Evolutionary conservation across 2,329 filamentous ascomycete genomes (phyloP), one percentile per base, ranked within the genome.

Genomic region (Metarhizium rileyi): DNA sequence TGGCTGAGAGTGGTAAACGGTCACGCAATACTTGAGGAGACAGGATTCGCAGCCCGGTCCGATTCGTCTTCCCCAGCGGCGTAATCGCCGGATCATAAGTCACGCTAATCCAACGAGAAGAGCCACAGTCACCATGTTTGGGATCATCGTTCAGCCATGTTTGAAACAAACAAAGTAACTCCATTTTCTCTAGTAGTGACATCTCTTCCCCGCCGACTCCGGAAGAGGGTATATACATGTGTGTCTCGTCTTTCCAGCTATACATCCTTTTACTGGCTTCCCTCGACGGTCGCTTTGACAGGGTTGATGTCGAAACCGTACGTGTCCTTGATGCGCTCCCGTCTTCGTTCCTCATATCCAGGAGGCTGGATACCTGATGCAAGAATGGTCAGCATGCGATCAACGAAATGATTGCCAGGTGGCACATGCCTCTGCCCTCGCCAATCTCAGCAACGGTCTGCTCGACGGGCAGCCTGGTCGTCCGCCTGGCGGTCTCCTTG

Each of bases 231-330:
- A 68, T 66, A 58, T 68, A 68, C 63, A 66, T 50, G 27, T 33
- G 26, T 22, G 42, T 51, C 28, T 22, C 25, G 12, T 10, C 30
- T 46, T 25, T 20, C 20, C 10, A 20, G 36, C 43, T 28, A 30
- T 30, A 22, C 6, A 33, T 38, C 12, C 36, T 16, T 56, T 63
- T 62, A 69, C 61, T 64, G 62, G 61, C 67, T 69, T 51, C 66
- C 67, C 49, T 79, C 71, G 56, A 69, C 66, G 44, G 69, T 70
- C 41, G 76, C 73, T 51, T 68, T 77, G 57, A 84, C 79, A 49
- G 82, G 78, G 62, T 84, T 80, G 62, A 95, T 83, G 57, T 95
- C 89, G 62, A 94, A 80, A 52, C 90, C 89, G 63, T 95, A 95
- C 68, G 83, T 87, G 70, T 89, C 84, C 78, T 87, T 84, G 67